A percentile compares a stretch with the other conserved stretches of the same genome.
Evolutionary conservation across 2,329 filamentous ascomycete species (phyloP).

Genomic region (Botrytis medusae): DNA sequence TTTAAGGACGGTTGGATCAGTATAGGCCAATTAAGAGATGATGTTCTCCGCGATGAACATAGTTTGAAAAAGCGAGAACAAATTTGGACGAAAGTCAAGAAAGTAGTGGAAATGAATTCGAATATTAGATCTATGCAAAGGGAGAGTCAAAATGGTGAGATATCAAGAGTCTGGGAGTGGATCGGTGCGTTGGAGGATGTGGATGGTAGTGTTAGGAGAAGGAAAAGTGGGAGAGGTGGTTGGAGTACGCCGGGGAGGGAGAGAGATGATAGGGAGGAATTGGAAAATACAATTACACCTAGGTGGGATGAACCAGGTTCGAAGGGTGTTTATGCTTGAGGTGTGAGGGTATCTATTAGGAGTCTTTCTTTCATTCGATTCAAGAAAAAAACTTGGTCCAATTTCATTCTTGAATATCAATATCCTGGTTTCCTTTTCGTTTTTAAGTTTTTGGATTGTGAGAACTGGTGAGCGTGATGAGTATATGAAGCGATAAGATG

Average conservation of each 20-base stretch:
- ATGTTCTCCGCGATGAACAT: conserved; percentile 82
- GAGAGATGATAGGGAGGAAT: neutral
- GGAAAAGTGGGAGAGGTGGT: conserved; percentile 49
- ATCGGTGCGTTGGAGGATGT: conserved; percentile 55
- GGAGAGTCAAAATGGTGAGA: conserved; percentile 63
- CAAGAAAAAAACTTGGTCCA: neutral
- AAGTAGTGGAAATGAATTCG: conserved; percentile 87
- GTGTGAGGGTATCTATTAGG: neutral
- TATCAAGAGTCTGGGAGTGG: conserved; percentile 69
- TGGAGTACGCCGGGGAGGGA: conserved; percentile 33
- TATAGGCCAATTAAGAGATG: conserved; percentile 85
- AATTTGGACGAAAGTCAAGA: conserved; percentile 80
- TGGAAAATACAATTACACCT: conserved; percentile 22
- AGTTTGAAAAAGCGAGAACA: conserved; percentile 71
- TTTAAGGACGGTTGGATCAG: conserved; percentile 78
- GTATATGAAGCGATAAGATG: neutral
- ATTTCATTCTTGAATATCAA: neutral
- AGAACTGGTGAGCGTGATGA: neutral
- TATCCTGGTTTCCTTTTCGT: neutral
- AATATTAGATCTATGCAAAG: conserved; percentile 80
- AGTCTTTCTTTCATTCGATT: neutral
- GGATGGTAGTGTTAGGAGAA: conserved; percentile 44
- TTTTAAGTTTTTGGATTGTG: neutral
- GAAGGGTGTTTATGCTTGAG: conserved; percentile 5
- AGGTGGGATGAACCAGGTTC: conserved; percentile 37